phyloP scores from a whole-genome alignment of 331 rosid species.

The Stylosanthes scabra region DNA sequence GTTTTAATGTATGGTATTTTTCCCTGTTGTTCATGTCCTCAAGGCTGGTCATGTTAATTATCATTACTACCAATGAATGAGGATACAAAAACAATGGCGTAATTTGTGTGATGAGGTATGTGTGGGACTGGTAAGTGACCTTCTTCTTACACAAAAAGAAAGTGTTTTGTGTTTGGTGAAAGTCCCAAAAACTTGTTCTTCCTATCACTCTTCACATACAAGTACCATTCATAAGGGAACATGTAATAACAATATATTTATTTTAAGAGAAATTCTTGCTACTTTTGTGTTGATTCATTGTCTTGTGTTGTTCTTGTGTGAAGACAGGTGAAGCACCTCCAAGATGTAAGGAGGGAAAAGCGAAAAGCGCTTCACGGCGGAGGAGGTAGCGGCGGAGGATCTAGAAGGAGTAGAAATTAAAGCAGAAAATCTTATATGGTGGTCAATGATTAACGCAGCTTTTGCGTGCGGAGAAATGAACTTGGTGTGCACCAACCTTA shows the following conservation, averaged over 20 bases:
- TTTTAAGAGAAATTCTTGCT: background rate
- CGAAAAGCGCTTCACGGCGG: conserved; percentile 47
- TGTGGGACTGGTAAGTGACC: conserved; percentile 43
- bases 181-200: background rate
- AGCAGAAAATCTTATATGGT: conserved; percentile 48
- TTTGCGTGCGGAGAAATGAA: conserved; percentile 47
- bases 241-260: background rate
- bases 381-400: conserved; percentile 51
- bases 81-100: conserved; percentile 44
- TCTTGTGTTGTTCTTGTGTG: conserved; percentile 34
- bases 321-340: conserved; percentile 60
- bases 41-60: conserved; percentile 46
- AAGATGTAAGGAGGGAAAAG: conserved; percentile 46
- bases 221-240: background rate
- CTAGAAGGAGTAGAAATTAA: conserved; percentile 51
- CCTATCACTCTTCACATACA: background rate
- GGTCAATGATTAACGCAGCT: conserved; percentile 45
- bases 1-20: conserved; percentile 37
- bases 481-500: conserved; percentile 25
- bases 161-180: conserved; percentile 21
- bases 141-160: conserved; percentile 8
- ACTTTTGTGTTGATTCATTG: conserved; percentile 25
- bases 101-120: conserved; percentile 39
- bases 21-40: conserved; percentile 38
- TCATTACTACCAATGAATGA: conserved; percentile 44